Percentiles rank a stretch among this genome's conserved stretches.
These are phyloP conservation scores for Coniochaeta sp. DNA, from an alignment of 2,329 filamentous ascomycete genomes.

Conservation along the genomic window DNA sequence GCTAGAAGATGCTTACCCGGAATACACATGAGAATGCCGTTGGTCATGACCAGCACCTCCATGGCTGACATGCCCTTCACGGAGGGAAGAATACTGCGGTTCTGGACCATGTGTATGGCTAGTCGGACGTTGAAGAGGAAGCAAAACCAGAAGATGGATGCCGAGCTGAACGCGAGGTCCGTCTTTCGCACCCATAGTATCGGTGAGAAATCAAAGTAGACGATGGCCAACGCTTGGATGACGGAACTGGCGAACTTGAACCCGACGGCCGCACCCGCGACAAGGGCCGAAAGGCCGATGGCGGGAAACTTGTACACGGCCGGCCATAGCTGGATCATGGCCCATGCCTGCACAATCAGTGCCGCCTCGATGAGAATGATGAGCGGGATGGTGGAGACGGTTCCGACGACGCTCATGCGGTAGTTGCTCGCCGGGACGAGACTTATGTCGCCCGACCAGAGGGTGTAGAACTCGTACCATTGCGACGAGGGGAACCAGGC, in stretches of 20 bases:
- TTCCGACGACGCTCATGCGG: slow-evolving; percentile 28
- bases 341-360: slow-evolving; percentile 44
- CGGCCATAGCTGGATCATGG: slow-evolving; percentile 42
- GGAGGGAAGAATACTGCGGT: slow-evolving; percentile 37
- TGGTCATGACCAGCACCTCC: slow-evolving; percentile 48
- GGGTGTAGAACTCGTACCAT: slow-evolving; percentile 54
- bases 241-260: slow-evolving; percentile 26
- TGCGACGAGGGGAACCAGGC: slow-evolving; percentile 52
- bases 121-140: slow-evolving; percentile 47
- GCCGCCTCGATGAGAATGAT: slow-evolving; percentile 36
- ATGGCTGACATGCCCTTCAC: slow-evolving; percentile 37
- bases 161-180: slow-evolving; percentile 21
- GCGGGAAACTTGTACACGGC: slow-evolving; percentile 20
- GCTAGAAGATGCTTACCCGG: slow-evolving; percentile 32
- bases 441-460: slow-evolving; percentile 46
- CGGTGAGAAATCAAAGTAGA: slow-evolving; percentile 9
- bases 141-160: slow-evolving; percentile 40
- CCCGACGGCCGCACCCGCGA: slow-evolving; percentile 20
- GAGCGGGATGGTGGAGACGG: slow-evolving; percentile 34
- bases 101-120: slow-evolving; percentile 36
- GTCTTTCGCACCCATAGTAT: slow-evolving; percentile 29
- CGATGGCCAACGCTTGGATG: slow-evolving; percentile 25
- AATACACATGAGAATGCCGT: slow-evolving; percentile 47
- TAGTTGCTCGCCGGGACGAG: slow-evolving; percentile 32
- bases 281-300: slow-evolving; percentile 21